Evolutionary conservation across 2,329 filamentous ascomycete genomes (phyloP), one percentile per base, ranked within the genome.

Genomic region (Cytospora mali): DNA sequence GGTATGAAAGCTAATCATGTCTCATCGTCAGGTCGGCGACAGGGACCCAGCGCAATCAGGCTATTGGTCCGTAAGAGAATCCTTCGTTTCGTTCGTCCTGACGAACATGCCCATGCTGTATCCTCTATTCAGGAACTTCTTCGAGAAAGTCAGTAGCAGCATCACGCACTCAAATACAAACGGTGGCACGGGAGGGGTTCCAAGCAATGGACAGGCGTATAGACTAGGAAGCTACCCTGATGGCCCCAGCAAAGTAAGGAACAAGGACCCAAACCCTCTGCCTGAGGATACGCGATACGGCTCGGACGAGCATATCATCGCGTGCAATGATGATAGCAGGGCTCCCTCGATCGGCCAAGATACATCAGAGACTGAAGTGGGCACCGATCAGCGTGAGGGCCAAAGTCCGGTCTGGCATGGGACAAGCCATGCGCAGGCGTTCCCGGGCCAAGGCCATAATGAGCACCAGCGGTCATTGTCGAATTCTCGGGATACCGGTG

Each of bases 101-200:
- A 75, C 75, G 16, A 77, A 78, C 61, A 69, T 76, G 66, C 76
- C 76, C 3, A 75, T 77, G 71, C 67, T 78, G 7, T 76, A 77
- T 54, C 73, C 75, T 9, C 61, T 75, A 5, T 69, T 73, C 61
- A 68, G 65, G 56, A 64, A 35, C 1, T 62, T 66, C 14, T 65
- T 72, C 10, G 68, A 71, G 10, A 70, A 69, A 42, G 65, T 65
- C 4, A 55, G 65, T 10, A 70, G 52, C 18, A 51, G 49, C n/a
- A 18, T 54, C 3, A 14, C 48, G 2, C 25, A 21, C n/a, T 46
- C 54, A 14, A 48, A 46, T 14, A 51, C 33, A 9, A 51, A 54
- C 39, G 55, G 49, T 10, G 28, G 16, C 23, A 21, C 50, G 13
- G 50, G 58, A 5, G 14, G 6, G 48, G 28, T 11, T 4, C 3